Evolutionary conservation across 2,329 filamentous ascomycete genomes (phyloP).

Genomic region (Pyricularia pennisetigena): DNA sequence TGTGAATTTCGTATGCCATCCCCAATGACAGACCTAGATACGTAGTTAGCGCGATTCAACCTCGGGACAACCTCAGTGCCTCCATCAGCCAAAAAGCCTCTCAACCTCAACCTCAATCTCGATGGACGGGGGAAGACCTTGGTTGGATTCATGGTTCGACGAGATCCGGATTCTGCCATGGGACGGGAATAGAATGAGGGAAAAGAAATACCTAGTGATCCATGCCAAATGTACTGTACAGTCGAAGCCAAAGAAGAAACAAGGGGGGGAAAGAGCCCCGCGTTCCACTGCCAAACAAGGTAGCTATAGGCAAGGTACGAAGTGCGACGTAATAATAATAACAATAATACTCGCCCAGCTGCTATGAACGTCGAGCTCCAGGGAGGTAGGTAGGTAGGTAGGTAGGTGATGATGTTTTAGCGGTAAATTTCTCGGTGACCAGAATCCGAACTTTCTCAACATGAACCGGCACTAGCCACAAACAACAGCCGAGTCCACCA

Average conservation of each 20-base stretch:
- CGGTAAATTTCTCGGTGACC: too few relatives aligned
- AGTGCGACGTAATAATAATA: neutral
- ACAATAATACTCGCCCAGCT: neutral
- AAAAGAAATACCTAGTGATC: neutral
- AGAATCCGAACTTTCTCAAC: neutral
- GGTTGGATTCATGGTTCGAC: neutral
- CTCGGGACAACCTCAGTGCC: neutral
- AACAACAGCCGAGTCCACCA: neutral
- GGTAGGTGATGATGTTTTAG: too few relatives aligned
- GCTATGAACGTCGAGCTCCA: neutral
- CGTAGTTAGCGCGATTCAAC: neutral
- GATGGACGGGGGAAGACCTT: neutral
- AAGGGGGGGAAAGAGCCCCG: neutral
- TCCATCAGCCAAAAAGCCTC: neutral
- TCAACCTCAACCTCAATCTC: neutral
- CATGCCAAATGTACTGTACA: neutral
- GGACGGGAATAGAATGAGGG: neutral
- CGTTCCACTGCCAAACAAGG: neutral
- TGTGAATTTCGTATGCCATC: neutral
- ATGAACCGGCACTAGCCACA: neutral
- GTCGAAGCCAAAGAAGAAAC: neutral
- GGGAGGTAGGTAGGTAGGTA: neutral
- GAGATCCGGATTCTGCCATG: neutral
- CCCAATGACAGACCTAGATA: neutral
- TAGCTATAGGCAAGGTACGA: neutral